Percentiles rank a stretch among this genome's conserved stretches.
These are phyloP conservation scores for Amyloporia xantha DNA, from an alignment of 768 basidiomycete genomes.

Conservation along the genomic window DNA sequence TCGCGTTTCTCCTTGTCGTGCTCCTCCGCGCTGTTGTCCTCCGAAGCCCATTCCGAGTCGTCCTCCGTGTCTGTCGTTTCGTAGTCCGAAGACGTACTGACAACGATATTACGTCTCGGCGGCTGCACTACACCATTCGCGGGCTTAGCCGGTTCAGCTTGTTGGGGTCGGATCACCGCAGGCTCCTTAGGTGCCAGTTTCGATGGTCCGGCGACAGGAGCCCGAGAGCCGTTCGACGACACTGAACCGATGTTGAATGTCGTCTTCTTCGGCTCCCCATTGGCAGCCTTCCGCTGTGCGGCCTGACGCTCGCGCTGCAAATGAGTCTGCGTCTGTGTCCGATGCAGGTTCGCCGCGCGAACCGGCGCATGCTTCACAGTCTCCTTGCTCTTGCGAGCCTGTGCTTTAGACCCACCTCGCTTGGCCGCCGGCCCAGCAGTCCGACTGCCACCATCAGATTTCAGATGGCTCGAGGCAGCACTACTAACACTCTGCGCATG, in stretches of 20 bases:
- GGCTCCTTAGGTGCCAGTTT: slow-evolving; percentile 19
- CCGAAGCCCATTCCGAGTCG: slow-evolving; percentile 51
- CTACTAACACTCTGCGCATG: slow-evolving; percentile 25
- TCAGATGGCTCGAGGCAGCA: slow-evolving; percentile 27
- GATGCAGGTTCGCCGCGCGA: slow-evolving; percentile 21
- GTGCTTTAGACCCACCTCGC: slow-evolving; percentile 15
- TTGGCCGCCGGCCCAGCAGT: slow-evolving; percentile 8
- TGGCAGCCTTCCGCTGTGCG: slow-evolving; percentile 15
- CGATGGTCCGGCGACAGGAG: slow-evolving; percentile 2
- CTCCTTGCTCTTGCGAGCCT: slow-evolving; percentile 30
- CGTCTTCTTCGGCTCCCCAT: slow-evolving; percentile 16
- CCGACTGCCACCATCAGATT: slow-evolving; percentile 16
- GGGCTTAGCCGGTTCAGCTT: slow-evolving; percentile 3
- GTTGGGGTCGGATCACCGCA: not conserved
- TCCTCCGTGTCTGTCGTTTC: slow-evolving; percentile 51
- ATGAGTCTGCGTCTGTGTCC: slow-evolving; percentile 24
- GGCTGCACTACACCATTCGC: slow-evolving; percentile 7
- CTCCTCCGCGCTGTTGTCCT: slow-evolving; percentile 37
- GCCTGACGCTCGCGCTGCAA: slow-evolving; percentile 15
- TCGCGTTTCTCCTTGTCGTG: slow-evolving; percentile 17
- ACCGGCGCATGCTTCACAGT: slow-evolving; percentile 16
- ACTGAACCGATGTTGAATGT: slow-evolving; percentile 56
- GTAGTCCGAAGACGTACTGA: slow-evolving; percentile 43
- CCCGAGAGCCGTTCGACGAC: slow-evolving; percentile 41
- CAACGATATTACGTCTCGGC: slow-evolving; percentile 33